Base-by-base conservation (phyloP, 1,284 basidiomycete species). In the Peniophora sp. region DNA sequence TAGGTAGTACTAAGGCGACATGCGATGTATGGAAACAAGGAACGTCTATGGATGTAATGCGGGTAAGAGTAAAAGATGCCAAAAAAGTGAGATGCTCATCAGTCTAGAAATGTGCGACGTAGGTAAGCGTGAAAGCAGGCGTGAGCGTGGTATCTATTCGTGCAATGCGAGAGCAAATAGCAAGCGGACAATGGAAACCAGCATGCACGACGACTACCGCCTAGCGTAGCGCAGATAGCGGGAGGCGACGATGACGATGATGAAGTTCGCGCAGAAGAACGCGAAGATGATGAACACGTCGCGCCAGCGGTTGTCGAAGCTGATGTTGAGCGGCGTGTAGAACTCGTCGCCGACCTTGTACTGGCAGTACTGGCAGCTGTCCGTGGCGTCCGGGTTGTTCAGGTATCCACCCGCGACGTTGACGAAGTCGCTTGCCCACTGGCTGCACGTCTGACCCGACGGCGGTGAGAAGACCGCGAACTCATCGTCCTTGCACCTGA, bases 341-440 rank as follows among this genome's bases (percentile, higher is more conserved):
- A 72, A 72, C 24, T 71, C 53, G 54, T 79, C 72, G 3, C 74
- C 71, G 8, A 68, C 69, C 3, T 58, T 52, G 63, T 80, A 89
- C 58, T 83, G 78, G 61, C 88, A 92, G 63, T 91, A 92, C 15
- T 74, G 74, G 65, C 91, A 93, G 3, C 59, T 60, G 2, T 62
- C 50, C 0, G 79, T 85, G 5, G 74, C 87, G 47, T 73, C 68
- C 0, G 78, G 76, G 64, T 96, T 88, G 54, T 86, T 74, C 24
- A 97, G 66, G 68, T 97, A 97, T 0, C 91, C 94, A 5, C 83
- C 84, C 59, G 79, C 77, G 1, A 67, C 68, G 3, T 60, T 56
- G 9, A 85, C 79, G 61, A 90, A 93, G 43, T 77, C 73, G 32
- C 74, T 68, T 0, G 85, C 90, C 81, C 85, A 96, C 3, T 76